Conservation (phyloP, 78 protist genomes). For the Pelomyxa schiedti region DNA sequence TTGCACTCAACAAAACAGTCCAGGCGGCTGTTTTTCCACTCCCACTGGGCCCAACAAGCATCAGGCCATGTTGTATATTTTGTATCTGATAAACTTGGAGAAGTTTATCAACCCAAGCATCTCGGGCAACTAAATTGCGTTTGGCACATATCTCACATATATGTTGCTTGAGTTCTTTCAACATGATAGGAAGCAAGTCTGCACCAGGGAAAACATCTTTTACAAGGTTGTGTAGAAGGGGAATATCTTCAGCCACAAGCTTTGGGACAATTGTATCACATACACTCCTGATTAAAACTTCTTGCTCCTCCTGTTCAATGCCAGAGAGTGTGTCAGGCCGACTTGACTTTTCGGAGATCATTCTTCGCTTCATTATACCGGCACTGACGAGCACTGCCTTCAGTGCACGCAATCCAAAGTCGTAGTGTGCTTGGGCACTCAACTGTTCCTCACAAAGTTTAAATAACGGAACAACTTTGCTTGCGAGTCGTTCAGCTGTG, state of each 20-base stretch:
- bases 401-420: conserved; percentile 98
- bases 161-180: conserved; percentile 12
- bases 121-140: conserved; percentile 17
- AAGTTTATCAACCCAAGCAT: conserved; percentile 76
- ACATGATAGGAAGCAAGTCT: background rate
- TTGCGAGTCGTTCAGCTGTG: conserved; percentile 74
- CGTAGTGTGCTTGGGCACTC: conserved; percentile 91
- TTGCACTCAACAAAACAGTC: conserved; percentile 66
- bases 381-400: conserved; percentile 87
- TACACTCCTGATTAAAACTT: conserved; percentile 48
- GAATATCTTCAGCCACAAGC: conserved; percentile 82
- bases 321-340: background rate
- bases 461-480: conserved; percentile 91
- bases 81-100: conserved; percentile 82
- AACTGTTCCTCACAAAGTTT: conserved; percentile 84
- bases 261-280: conserved; percentile 82
- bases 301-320: conserved; percentile 6
- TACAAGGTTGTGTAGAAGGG: conserved; percentile 65
- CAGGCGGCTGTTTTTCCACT: conserved; percentile 87
- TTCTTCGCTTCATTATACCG: conserved; percentile 77
- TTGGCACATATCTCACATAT: conserved; percentile 19
- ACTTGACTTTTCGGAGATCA: background rate
- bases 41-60: conserved; percentile 93
- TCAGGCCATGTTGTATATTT: conserved; percentile 85
- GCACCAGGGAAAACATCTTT: conserved; percentile 85